Conservation (phyloP, 2,329 filamentous ascomycete genomes). For the Trichoderma sp. region DNA sequence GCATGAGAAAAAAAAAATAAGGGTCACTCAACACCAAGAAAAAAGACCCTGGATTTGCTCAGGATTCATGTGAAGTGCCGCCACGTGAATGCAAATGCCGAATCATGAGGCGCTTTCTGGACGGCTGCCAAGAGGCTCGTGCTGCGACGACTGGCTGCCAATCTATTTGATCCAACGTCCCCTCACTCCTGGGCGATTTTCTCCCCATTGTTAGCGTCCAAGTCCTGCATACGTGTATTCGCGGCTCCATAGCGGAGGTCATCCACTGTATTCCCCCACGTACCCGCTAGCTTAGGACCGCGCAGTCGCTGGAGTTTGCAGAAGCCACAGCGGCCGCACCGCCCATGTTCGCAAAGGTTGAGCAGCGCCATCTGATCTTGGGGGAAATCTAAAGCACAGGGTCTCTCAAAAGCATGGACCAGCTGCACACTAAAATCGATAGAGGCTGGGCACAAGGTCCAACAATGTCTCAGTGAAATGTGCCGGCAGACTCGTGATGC, state of each 20-base stretch:
- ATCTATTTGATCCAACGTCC: no score
- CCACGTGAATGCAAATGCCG: constrained; percentile 5
- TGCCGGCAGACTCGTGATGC: constrained; percentile 8
- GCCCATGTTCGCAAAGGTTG: not conserved
- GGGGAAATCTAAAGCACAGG: not conserved
- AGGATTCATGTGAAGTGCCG: not conserved
- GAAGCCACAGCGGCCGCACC: not conserved
- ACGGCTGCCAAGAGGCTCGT: not conserved
- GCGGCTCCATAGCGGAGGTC: not conserved
- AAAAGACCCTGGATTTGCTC: not conserved
- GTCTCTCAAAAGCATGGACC: not conserved
- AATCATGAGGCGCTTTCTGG: constrained; percentile 3
- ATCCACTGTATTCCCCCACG: not conserved
- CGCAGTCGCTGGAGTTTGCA: not conserved
- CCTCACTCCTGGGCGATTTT: no score
- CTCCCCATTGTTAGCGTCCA: no score
- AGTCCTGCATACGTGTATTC: not conserved
- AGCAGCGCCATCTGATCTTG: not conserved
- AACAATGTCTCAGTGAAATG: not conserved
- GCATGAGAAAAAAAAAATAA: not conserved
- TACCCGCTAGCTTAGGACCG: not conserved
- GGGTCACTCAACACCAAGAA: not conserved
- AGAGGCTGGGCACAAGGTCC: not conserved
- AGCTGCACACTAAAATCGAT: not conserved
- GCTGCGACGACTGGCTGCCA: not conserved